Conservation (phyloP, 306 rosid genomes). For the Quercus alba region DNA sequence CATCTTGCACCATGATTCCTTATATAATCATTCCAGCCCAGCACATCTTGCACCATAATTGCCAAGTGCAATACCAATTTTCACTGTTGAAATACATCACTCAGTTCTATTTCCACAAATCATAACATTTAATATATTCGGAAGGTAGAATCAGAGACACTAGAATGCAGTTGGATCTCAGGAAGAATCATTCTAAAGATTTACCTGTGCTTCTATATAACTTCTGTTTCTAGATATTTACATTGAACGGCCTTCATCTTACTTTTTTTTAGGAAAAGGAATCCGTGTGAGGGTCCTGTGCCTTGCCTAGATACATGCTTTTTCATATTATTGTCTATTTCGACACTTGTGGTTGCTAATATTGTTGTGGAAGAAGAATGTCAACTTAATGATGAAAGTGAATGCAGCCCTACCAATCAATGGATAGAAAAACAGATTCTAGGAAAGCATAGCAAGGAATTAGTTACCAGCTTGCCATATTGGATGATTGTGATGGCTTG, state of each 20-base stretch:
- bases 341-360: slow-evolving; percentile 56
- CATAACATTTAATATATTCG: no score
- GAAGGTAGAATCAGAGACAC: neutral
- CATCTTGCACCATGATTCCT: no score
- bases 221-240: neutral
- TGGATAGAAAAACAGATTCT: slow-evolving; percentile 45
- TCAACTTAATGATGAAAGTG: slow-evolving; percentile 59
- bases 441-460: slow-evolving; percentile 59
- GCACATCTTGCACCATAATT: no score
- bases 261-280: slow-evolving; percentile 69
- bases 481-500: slow-evolving; percentile 70
- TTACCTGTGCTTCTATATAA: no score
- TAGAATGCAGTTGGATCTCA: no score
- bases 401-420: slow-evolving; percentile 43
- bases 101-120: no score
- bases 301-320: slow-evolving; percentile 78
- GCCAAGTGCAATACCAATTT: no score
- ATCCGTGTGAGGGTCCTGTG: slow-evolving; percentile 39
- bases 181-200: no score
- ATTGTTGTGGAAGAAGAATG: slow-evolving; percentile 88
- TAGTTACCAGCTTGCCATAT: slow-evolving; percentile 63
- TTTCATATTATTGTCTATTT: slow-evolving; percentile 74
- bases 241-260: neutral
- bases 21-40: no score
- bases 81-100: no score